These are phyloP conservation scores for Claviceps digitariae DNA, from an alignment of 2,329 filamentous ascomycete genomes.

Conservation along the genomic window DNA sequence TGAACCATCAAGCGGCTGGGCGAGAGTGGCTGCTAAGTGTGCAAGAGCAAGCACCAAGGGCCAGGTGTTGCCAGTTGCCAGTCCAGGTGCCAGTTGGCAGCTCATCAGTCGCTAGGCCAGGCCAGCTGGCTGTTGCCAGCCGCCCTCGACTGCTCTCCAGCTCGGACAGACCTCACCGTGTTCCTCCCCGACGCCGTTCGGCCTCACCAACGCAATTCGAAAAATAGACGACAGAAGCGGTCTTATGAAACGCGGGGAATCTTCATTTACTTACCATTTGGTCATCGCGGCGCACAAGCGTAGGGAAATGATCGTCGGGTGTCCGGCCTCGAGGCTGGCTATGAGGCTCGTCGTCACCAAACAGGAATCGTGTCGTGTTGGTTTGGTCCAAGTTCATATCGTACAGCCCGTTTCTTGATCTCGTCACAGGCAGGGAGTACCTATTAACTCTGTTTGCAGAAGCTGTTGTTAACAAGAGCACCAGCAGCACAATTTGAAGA, in stretches of 20 bases:
- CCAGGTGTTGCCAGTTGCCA: constrained; percentile 1
- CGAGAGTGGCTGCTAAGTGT: not conserved
- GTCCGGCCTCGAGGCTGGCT: constrained; percentile 33
- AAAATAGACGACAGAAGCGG: not conserved
- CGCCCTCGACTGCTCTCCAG: not conserved
- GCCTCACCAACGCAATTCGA: not conserved
- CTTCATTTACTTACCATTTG: constrained; percentile 34
- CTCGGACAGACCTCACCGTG: not conserved
- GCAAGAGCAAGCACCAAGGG: not conserved
- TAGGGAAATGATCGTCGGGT: constrained; percentile 76
- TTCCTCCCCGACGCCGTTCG: not conserved
- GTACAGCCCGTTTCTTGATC: constrained; percentile 52
- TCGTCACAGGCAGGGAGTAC: constrained; percentile 85
- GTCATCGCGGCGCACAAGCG: constrained; percentile 54
- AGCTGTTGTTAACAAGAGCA: constrained; percentile 6
- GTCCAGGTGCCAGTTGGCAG: not conserved
- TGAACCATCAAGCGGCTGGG: not conserved
- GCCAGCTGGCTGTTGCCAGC: not conserved
- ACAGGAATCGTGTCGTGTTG: constrained; percentile 75
- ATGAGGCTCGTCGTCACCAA: constrained; percentile 62
- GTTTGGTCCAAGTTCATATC: constrained; percentile 65
- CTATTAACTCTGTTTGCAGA: constrained; percentile 54
- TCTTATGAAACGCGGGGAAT: not conserved
- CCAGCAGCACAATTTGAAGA: not conserved
- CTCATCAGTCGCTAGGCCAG: constrained; percentile 1